Percentiles rank a stretch among this genome's conserved stretches.
Conservation (phyloP, 306 rosid species). For the Corylus americana region DNA sequence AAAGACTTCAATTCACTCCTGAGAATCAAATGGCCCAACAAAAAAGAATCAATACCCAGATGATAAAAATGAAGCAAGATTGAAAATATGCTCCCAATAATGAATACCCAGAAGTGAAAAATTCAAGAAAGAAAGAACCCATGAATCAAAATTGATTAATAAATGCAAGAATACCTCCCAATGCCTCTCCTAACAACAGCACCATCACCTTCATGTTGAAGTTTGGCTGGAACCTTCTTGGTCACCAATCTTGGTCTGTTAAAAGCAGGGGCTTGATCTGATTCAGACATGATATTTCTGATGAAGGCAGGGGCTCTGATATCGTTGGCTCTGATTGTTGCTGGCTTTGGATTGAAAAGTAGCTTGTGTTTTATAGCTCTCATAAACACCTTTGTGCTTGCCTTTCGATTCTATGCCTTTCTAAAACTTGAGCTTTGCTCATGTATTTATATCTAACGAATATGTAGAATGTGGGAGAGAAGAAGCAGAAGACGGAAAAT, state of each 20-base stretch:
- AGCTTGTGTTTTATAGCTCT: constrained; percentile 16
- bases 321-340: constrained; percentile 1
- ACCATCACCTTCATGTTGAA: constrained; percentile 52
- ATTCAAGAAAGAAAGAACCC: background rate
- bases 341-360: background rate
- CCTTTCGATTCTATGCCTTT: background rate
- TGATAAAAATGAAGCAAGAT: background rate
- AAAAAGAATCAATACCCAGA: constrained; percentile 19
- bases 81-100: background rate
- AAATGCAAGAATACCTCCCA: constrained; percentile 40
- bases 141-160: background rate
- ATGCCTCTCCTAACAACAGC: constrained; percentile 56
- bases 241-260: constrained; percentile 57
- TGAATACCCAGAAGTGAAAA: constrained; percentile 15
- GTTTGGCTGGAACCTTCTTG: constrained; percentile 52
- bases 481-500: background rate
- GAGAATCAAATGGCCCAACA: constrained; percentile 11
- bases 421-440: background rate
- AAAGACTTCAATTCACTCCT: constrained; percentile 48
- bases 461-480: background rate
- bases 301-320: constrained; percentile 1
- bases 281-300: constrained; percentile 43
- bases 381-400: background rate
- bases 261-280: constrained; percentile 35
- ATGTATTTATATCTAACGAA: constrained; percentile 6